Percentiles rank a stretch among this genome's conserved stretches.
phyloP scores from a whole-genome alignment of 805 yeast species.

The Saccharomycopsis oosterbeekiorum region DNA sequence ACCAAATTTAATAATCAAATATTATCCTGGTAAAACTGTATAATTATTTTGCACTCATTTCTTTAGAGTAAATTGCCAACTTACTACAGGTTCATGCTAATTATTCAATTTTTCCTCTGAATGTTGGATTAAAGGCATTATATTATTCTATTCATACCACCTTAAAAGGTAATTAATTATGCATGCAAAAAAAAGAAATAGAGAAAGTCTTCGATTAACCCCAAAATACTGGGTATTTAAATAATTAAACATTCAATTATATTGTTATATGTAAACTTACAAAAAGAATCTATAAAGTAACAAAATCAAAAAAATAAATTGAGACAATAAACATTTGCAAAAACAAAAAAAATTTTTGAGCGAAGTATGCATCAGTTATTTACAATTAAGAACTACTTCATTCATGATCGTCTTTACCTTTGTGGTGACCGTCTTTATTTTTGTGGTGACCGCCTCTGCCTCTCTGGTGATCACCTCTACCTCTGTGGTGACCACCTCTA shows the following conservation, averaged over 20 bases:
- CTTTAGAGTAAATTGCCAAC: too few relatives aligned
- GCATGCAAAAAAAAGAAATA: not conserved
- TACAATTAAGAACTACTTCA: not conserved
- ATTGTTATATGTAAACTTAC: too few relatives aligned
- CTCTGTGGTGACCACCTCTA: slow-evolving; percentile 19
- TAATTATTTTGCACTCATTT: too few relatives aligned
- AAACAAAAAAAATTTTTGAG: too few relatives aligned
- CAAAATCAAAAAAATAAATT: too few relatives aligned
- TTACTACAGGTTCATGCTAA: not conserved
- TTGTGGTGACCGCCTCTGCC: slow-evolving; percentile 10
- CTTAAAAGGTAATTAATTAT: not conserved
- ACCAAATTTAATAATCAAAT: too few relatives aligned
- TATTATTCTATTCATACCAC: not conserved
- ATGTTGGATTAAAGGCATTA: not conserved
- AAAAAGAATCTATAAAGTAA: too few relatives aligned
- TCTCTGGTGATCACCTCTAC: slow-evolving; percentile 17
- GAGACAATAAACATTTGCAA: too few relatives aligned
- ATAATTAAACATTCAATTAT: too few relatives aligned
- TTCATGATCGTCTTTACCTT: slow-evolving; percentile 19
- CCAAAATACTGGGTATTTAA: not conserved
- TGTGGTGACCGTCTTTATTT: slow-evolving; percentile 14
- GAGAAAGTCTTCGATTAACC: not conserved
- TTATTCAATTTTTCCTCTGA: not conserved
- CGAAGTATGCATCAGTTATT: not conserved
- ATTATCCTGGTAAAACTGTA: too few relatives aligned